Conservation (phyloP, 345 rosid species). For the Moricandia moricandioides region DNA sequence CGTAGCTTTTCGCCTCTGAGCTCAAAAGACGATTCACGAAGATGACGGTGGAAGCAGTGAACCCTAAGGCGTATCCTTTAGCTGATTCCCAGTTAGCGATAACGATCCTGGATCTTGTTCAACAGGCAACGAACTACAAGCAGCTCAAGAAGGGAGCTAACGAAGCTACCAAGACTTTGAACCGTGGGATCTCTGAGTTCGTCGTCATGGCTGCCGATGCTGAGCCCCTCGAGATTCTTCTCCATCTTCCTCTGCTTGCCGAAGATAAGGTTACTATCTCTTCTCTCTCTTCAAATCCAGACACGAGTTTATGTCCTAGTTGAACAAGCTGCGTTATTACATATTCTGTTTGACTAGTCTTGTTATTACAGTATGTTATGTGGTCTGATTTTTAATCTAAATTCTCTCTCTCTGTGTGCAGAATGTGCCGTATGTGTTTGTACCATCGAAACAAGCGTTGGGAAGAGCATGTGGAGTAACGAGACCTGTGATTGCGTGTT, state of each 20-base stretch:
- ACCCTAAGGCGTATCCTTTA: conserved; percentile 84
- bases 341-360: not conserved
- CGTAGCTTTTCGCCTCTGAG: not conserved
- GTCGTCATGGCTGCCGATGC: conserved; percentile 79
- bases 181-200: conserved; percentile 89
- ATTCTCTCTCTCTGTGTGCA: conserved; percentile 9
- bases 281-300: not conserved
- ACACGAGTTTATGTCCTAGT: not conserved
- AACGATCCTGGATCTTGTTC: conserved; percentile 74
- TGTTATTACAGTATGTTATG: not conserved
- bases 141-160: conserved; percentile 91
- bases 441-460: conserved; percentile 82
- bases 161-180: conserved; percentile 90
- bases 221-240: conserved; percentile 77
- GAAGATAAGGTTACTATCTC: conserved; percentile 56
- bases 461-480: conserved; percentile 93
- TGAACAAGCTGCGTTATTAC: not conserved
- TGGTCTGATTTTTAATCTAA: not conserved
- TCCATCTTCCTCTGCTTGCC: conserved; percentile 73
- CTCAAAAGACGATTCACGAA: not conserved
- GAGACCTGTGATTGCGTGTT: conserved; percentile 79
- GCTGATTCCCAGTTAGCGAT: conserved; percentile 68
- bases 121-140: conserved; percentile 90
- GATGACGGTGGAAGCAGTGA: conserved; percentile 63
- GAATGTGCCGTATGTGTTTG: conserved; percentile 96